Percentiles rank a stretch among this genome's conserved stretches.
Conservation (phyloP, 495 filamentous ascomycete genomes). For the Penicillium ucsense region DNA sequence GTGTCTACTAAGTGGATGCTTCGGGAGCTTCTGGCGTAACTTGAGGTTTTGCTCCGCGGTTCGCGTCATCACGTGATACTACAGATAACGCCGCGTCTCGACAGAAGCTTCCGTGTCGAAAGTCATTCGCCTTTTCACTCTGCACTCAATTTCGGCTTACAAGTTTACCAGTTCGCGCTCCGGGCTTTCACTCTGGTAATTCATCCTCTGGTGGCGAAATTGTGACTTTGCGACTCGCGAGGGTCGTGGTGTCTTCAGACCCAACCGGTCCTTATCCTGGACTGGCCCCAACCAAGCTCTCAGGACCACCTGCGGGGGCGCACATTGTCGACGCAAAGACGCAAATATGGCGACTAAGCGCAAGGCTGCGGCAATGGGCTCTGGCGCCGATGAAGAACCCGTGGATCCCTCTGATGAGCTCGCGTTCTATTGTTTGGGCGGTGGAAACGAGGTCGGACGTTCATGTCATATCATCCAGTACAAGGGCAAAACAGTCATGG, state of each 20-base stretch:
- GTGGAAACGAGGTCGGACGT: constrained; percentile 92
- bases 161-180: not conserved
- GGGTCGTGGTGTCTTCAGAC: constrained; percentile 3
- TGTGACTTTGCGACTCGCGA: not conserved
- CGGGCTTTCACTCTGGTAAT: not conserved
- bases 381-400: constrained; percentile 51
- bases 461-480: constrained; percentile 98
- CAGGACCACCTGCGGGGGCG: not conserved
- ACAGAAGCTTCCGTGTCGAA: not conserved
- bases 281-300: not conserved
- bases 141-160: not conserved
- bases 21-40: constrained; percentile 13
- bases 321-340: not conserved
- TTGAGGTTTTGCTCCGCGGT: constrained; percentile 22
- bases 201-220: no score
- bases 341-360: constrained; percentile 62
- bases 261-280: not conserved
- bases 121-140: not conserved
- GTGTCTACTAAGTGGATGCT: constrained; percentile 5
- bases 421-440: constrained; percentile 85
- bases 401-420: constrained; percentile 79
- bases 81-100: constrained; percentile 8
- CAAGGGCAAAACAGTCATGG: constrained; percentile 99
- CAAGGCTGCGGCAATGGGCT: constrained; percentile 58
- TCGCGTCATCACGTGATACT: constrained; percentile 15